These are phyloP conservation scores for Pythium aphanidermatum DNA, from an alignment of 352 stramenopile species.

Conservation along the genomic window DNA sequence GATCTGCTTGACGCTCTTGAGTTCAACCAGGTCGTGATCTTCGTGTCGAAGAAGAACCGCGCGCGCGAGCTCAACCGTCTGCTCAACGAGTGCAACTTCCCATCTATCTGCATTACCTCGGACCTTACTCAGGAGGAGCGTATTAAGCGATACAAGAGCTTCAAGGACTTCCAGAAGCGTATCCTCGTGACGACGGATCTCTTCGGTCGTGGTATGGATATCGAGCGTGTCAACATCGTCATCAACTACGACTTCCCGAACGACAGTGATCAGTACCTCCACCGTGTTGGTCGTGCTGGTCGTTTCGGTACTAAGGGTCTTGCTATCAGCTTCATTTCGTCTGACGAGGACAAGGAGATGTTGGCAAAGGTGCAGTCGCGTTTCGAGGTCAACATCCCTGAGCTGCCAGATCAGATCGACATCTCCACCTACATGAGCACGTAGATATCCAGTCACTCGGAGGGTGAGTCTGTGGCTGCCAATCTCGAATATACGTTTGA, in stretches of 20 bases:
- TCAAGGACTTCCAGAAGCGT: slow-evolving; percentile 99
- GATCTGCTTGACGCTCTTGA: slow-evolving; percentile 98
- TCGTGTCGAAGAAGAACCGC: slow-evolving; percentile 96
- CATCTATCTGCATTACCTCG: slow-evolving; percentile 98
- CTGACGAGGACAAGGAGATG: slow-evolving; percentile 96
- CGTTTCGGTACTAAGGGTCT: slow-evolving; percentile 99
- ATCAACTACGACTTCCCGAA: slow-evolving; percentile 99
- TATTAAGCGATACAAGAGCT: slow-evolving; percentile 98
- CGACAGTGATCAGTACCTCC: slow-evolving; percentile 98
- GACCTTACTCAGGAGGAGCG: slow-evolving; percentile 97
- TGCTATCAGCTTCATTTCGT: slow-evolving; percentile 99
- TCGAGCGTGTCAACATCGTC: slow-evolving; percentile 99
- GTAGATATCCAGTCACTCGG: slow-evolving; percentile 29
- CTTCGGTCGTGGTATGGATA: slow-evolving; percentile 99
- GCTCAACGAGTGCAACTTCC: slow-evolving; percentile 99
- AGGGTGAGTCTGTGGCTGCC: slow-evolving; percentile 9
- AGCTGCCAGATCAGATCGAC: slow-evolving; percentile 99
- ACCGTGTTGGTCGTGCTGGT: slow-evolving; percentile 97
- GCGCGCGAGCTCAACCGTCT: slow-evolving; percentile 97
- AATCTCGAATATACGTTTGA: slow-evolving; percentile 25
- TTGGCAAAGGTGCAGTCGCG: slow-evolving; percentile 97
- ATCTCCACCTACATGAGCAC: slow-evolving; percentile 97
- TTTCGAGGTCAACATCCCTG: slow-evolving; percentile 99
- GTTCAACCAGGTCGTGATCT: slow-evolving; percentile 99
- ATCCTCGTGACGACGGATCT: slow-evolving; percentile 99